Evolutionary conservation across 495 filamentous ascomycete species (phyloP).

Genomic region (Bacidia rubella): DNA sequence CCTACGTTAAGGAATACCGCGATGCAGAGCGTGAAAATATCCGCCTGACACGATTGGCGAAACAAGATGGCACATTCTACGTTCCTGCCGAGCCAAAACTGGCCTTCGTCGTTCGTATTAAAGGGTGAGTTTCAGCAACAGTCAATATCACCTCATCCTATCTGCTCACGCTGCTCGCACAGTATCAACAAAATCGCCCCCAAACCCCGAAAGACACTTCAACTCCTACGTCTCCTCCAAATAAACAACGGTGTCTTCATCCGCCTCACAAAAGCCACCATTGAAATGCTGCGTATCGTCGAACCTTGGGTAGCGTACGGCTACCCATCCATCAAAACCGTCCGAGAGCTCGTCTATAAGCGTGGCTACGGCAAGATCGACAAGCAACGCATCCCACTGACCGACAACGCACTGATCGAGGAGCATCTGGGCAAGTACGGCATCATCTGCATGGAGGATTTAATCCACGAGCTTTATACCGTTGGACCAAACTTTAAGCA

Average conservation of each 20-base stretch:
- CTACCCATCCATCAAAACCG: constrained; percentile 96
- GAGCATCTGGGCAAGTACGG: constrained; percentile 91
- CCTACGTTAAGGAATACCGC: constrained; percentile 98
- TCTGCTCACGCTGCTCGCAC: not conserved
- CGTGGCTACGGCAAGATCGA: constrained; percentile 95
- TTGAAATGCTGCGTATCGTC: constrained; percentile 94
- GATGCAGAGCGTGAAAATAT: constrained; percentile 97
- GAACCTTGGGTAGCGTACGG: constrained; percentile 98
- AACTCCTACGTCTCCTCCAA: constrained; percentile 96
- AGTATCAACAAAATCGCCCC: constrained; percentile 99
- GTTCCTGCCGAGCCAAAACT: constrained; percentile 89
- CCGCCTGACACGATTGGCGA: constrained; percentile 73
- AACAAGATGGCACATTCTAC: constrained; percentile 86
- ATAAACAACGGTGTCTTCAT: constrained; percentile 99
- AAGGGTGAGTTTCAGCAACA: constrained; percentile 78
- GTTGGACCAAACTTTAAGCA: constrained; percentile 99
- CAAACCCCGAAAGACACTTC: constrained; percentile 99
- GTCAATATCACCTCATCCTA: not conserved
- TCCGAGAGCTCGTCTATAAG: constrained; percentile 99
- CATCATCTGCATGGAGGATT: constrained; percentile 98
- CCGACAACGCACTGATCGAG: constrained; percentile 97
- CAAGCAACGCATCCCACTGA: constrained; percentile 89
- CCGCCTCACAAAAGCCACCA: constrained; percentile 91
- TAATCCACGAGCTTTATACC: constrained; percentile 98
- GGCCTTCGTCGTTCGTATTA: constrained; percentile 98